Percentiles rank a stretch among this genome's conserved stretches.
These are phyloP conservation scores for Dichotomocladium elegans DNA, from an alignment of 371 early-diverging fungal genomes.

Conservation along the genomic window DNA sequence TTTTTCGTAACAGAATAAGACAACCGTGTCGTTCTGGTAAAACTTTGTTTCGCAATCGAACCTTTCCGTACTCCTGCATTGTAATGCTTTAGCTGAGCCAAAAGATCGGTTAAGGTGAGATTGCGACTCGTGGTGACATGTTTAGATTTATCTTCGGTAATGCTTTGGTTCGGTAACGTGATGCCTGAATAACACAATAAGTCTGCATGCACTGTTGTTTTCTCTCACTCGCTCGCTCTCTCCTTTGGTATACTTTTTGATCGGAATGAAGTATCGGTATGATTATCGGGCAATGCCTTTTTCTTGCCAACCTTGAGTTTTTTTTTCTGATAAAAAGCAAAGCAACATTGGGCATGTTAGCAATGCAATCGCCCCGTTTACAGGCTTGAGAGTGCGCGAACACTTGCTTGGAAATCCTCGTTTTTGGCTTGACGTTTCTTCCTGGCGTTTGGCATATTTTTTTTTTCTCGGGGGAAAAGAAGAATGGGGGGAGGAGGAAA, in stretches of 20 bases:
- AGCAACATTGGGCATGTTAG: neutral
- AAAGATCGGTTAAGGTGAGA: conserved; percentile 66
- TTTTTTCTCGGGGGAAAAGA: neutral
- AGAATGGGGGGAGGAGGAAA: neutral
- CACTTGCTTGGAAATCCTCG: conserved; percentile 73
- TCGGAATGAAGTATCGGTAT: conserved; percentile 83
- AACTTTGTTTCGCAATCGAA: conserved; percentile 4
- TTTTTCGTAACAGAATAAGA: no score
- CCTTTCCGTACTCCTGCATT: conserved; percentile 73
- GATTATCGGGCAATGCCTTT: conserved; percentile 72
- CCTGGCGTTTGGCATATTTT: conserved; percentile 69
- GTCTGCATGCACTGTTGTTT: no score
- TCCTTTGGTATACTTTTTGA: conserved; percentile 57
- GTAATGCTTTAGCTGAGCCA: conserved; percentile 76
- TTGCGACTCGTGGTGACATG: conserved; percentile 71
- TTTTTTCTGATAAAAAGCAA: conserved; percentile 59
- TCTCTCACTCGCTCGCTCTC: no score
- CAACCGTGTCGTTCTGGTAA: no score
- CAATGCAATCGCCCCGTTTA: neutral
- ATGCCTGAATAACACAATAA: conserved; percentile 48
- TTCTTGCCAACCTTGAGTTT: conserved; percentile 91
- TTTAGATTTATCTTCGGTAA: conserved; percentile 69
- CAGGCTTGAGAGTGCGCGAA: neutral
- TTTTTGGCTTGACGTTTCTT: conserved; percentile 75
- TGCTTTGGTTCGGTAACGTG: conserved; percentile 71